A percentile compares a stretch with the other conserved stretches of the same genome.
Conservation (phyloP, 306 rosid genomes). For the Cucumis melo region DNA sequence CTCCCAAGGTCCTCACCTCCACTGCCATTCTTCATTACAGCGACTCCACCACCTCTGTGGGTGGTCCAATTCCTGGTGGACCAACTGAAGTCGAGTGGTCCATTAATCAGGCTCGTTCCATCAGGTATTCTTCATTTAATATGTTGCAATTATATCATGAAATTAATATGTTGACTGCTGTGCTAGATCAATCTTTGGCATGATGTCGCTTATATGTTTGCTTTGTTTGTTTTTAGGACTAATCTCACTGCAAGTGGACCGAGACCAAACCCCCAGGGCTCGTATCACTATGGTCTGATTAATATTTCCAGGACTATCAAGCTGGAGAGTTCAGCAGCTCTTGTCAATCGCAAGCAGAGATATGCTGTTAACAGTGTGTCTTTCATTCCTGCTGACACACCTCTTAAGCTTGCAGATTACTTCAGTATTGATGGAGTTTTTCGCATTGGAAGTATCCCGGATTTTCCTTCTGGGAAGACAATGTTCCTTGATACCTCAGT, state of each 20-base stretch:
- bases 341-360: conserved; percentile 57
- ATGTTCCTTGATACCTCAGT: conserved; percentile 77
- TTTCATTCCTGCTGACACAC: conserved; percentile 55
- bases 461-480: conserved; percentile 29
- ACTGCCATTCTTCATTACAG: conserved; percentile 57
- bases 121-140: conserved; percentile 13
- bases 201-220: background rate
- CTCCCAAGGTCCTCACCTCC: conserved; percentile 30
- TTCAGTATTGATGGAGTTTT: conserved; percentile 67
- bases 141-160: background rate
- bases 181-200: background rate
- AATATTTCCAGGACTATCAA: conserved; percentile 53
- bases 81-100: conserved; percentile 78
- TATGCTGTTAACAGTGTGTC: conserved; percentile 78
- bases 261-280: conserved; percentile 94
- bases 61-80: conserved; percentile 53
- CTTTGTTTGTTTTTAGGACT: conserved; percentile 25
- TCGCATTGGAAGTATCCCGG: conserved; percentile 59
- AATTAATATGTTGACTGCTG: background rate
- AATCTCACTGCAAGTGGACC: conserved; percentile 94
- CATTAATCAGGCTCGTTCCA: conserved; percentile 62
- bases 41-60: conserved; percentile 39
- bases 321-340: conserved; percentile 58
- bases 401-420: conserved; percentile 79
- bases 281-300: conserved; percentile 76